Percentiles rank a stretch among this genome's conserved stretches.
Evolutionary conservation across 257 asterid species (phyloP).

Genomic region (Penstemon newberryi): DNA sequence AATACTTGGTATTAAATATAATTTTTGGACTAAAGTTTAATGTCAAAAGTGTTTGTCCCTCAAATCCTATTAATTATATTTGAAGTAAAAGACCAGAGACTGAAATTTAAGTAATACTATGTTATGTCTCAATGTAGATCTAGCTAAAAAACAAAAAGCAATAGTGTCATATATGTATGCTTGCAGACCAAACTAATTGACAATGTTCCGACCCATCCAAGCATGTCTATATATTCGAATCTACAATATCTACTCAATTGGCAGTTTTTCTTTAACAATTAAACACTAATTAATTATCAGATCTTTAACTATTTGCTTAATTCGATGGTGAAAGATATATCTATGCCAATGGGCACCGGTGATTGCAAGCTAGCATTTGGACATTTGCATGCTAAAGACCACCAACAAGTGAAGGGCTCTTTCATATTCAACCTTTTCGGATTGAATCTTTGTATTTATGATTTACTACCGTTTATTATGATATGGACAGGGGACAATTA

Average conservation of each 20-base stretch:
- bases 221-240: neutral
- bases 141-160: too few species aligned
- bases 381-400: constrained; percentile 30
- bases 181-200: neutral
- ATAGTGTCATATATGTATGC: too few species aligned
- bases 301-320: neutral
- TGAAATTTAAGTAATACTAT: too few species aligned
- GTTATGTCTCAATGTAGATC: too few species aligned
- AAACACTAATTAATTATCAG: neutral
- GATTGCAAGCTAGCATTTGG: constrained; percentile 36
- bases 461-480: too few species aligned
- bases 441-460: neutral
- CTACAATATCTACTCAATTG: constrained; percentile 13
- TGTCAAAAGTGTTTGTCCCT: too few species aligned
- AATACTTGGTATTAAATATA: too few species aligned
- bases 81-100: too few species aligned
- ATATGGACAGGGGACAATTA: constrained; percentile 1
- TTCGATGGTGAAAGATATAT: constrained; percentile 11
- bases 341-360: constrained; percentile 18
- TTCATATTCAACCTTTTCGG: neutral
- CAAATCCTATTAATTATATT: too few species aligned
- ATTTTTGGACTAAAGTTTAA: too few species aligned
- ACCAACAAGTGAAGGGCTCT: constrained; percentile 20
- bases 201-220: constrained; percentile 4
- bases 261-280: constrained; percentile 1